Conservation (phyloP, 2,329 filamentous ascomycete genomes). For the Diplodia mutila region DNA sequence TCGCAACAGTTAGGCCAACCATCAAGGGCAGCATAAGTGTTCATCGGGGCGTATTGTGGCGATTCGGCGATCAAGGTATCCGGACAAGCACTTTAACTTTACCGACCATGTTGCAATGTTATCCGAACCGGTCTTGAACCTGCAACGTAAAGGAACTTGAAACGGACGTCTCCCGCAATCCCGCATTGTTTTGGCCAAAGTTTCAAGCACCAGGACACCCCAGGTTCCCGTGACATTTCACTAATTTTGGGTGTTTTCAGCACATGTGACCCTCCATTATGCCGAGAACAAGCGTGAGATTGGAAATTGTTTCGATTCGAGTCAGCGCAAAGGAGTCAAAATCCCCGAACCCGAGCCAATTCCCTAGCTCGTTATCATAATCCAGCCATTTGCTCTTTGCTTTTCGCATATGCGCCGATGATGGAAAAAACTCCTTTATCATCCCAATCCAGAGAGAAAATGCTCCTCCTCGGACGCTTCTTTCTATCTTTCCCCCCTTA, state of each 20-base stretch:
- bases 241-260: not conserved
- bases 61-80: not conserved
- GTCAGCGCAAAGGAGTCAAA: conserved; percentile 20
- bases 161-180: not conserved
- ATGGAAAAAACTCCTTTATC: conserved; percentile 16
- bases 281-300: not conserved
- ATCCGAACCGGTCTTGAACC: not conserved
- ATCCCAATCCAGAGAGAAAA: conserved; percentile 12
- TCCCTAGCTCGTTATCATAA: conserved; percentile 18
- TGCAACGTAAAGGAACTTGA: not conserved
- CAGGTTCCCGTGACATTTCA: not conserved
- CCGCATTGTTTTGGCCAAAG: not conserved
- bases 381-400: conserved; percentile 19
- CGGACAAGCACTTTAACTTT: not conserved
- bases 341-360: conserved; percentile 16
- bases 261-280: not conserved
- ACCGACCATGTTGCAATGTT: not conserved
- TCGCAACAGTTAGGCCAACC: not conserved
- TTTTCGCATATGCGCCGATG: conserved; percentile 17
- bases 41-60: not conserved
- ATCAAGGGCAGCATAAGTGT: not conserved
- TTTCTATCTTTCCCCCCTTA: conserved; percentile 5
- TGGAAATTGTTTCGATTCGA: conserved; percentile 24
- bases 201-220: not conserved
- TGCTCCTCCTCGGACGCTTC: conserved; percentile 12